Conservation (phyloP, 768 basidiomycete genomes). For the Suillus bovinus region DNA sequence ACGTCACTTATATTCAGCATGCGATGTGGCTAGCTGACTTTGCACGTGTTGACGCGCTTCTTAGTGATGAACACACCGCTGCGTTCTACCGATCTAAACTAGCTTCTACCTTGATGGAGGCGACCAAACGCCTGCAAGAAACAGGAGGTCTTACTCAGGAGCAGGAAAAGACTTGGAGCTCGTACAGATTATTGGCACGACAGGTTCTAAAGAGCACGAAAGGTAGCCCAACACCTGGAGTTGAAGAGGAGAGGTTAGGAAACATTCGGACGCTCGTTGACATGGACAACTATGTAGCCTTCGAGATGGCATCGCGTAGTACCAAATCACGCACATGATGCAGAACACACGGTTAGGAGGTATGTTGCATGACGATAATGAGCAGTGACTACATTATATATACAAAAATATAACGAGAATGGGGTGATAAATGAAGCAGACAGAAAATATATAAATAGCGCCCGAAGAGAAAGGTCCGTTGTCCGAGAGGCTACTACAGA, state of each 20-base stretch:
- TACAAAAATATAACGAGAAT: constrained; percentile 8
- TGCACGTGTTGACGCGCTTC: constrained; percentile 42
- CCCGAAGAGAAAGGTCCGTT: constrained; percentile 15
- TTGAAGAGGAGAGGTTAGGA: constrained; percentile 29
- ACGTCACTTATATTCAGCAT: constrained; percentile 55
- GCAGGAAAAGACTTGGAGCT: constrained; percentile 19
- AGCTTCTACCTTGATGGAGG: constrained; percentile 43
- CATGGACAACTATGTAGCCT: constrained; percentile 32
- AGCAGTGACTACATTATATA: constrained; percentile 11
- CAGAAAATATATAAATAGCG: constrained; percentile 8
- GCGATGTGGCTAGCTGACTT: constrained; percentile 57
- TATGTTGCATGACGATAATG: constrained; percentile 8
- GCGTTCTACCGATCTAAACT: constrained; percentile 50
- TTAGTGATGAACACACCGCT: constrained; percentile 24
- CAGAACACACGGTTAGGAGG: constrained; percentile 1
- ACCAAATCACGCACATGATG: constrained; percentile 27
- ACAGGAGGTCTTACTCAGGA: constrained; percentile 20
- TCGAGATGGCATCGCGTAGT: constrained; percentile 29
- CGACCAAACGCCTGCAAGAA: constrained; percentile 36
- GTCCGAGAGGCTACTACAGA: constrained; percentile 4
- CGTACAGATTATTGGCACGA: constrained; percentile 22
- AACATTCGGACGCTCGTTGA: constrained; percentile 19
- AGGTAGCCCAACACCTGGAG: constrained; percentile 14
- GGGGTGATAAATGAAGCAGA: constrained; percentile 5
- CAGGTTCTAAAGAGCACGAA: constrained; percentile 17